Percentiles rank a stretch among this genome's conserved stretches.
Evolutionary conservation across 352 stramenopile genomes (phyloP).

Genomic region (Phytophthora pini): DNA sequence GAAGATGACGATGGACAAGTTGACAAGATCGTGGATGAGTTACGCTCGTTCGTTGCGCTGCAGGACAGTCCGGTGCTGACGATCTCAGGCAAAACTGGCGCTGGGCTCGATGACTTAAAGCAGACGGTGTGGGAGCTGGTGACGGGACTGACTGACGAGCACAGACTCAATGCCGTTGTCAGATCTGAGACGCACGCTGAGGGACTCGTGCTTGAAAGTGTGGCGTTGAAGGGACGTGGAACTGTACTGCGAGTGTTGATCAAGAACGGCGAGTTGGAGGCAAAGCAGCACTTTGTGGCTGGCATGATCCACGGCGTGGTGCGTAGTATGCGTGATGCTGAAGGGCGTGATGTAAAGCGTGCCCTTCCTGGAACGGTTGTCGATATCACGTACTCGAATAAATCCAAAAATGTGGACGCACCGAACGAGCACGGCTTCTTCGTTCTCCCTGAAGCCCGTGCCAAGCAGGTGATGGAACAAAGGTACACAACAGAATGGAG

Average conservation of each 20-base stretch:
- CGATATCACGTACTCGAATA: constrained; percentile 84
- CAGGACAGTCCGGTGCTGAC: constrained; percentile 74
- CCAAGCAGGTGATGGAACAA: constrained; percentile 79
- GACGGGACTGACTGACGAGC: constrained; percentile 34
- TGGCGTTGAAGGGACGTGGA: constrained; percentile 67
- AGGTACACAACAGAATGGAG: constrained; percentile 38
- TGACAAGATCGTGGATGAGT: constrained; percentile 54
- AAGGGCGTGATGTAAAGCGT: constrained; percentile 59
- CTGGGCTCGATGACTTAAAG: constrained; percentile 63
- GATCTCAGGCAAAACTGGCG: constrained; percentile 75
- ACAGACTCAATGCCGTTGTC: constrained; percentile 49
- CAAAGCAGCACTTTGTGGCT: constrained; percentile 82
- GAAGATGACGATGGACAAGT: constrained; percentile 44
- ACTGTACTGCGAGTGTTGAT: constrained; percentile 80
- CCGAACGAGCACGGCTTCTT: constrained; percentile 87
- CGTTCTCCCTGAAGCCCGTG: constrained; percentile 60
- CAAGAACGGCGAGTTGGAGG: constrained; percentile 63
- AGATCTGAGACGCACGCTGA: constrained; percentile 45
- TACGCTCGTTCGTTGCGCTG: constrained; percentile 84
- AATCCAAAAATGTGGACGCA: constrained; percentile 84
- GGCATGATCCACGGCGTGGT: constrained; percentile 88
- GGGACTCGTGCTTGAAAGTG: constrained; percentile 79
- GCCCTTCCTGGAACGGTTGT: constrained; percentile 74
- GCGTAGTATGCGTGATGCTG: constrained; percentile 61
- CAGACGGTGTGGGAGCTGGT: constrained; percentile 48